These are phyloP conservation scores for Phalaenopsis hybrid DNA, from an alignment of 116 monocot species.

Conservation along the genomic window DNA sequence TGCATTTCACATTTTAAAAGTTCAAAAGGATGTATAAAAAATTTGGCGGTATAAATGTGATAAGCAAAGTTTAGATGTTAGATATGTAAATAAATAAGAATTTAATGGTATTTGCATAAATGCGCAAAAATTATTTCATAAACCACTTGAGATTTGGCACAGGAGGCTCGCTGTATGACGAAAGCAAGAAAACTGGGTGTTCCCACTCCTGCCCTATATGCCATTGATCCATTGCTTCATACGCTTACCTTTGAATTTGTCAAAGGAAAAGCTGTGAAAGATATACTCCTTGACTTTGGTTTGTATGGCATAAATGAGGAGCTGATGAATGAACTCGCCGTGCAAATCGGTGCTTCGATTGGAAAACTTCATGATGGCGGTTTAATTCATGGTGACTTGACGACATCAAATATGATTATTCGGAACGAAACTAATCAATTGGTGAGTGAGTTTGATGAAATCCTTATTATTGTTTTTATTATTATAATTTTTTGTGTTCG, in stretches of 20 bases:
- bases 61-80: no score
- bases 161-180: conserved; percentile 92
- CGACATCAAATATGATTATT: conserved; percentile 90
- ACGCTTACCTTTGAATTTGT: conserved; percentile 75
- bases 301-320: conserved; percentile 52
- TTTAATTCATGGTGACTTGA: conserved; percentile 84
- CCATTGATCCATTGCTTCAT: conserved; percentile 64
- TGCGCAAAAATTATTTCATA: background rate
- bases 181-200: conserved; percentile 87
- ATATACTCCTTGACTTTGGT: conserved; percentile 74
- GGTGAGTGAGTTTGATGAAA: conserved; percentile 25
- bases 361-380: conserved; percentile 95
- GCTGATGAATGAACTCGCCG: conserved; percentile 39
- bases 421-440: conserved; percentile 55
- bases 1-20: no score
- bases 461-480: background rate
- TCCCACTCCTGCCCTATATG: conserved; percentile 63
- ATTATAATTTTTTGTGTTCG: background rate
- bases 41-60: no score
- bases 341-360: conserved; percentile 65
- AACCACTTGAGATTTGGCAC: conserved; percentile 1
- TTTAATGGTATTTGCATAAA: no score
- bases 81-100: no score
- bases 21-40: no score
- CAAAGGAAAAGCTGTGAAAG: conserved; percentile 70